These are phyloP conservation scores for Cadophora sp. DNA, from an alignment of 2,329 filamentous ascomycete genomes.

Conservation along the genomic window DNA sequence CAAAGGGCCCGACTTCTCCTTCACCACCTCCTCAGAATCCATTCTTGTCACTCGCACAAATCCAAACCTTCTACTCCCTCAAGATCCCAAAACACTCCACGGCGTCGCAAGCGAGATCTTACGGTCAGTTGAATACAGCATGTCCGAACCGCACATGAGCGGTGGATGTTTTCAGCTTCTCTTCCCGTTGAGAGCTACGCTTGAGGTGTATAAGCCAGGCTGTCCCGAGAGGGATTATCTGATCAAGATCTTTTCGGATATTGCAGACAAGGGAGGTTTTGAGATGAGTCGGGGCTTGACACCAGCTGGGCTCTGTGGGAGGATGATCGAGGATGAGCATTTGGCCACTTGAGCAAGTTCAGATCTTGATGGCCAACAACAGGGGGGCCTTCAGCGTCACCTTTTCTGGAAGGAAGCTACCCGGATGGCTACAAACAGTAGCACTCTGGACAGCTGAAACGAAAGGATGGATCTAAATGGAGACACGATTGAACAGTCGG, in stretches of 20 bases:
- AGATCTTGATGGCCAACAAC: too few species aligned
- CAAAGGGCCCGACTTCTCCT: slow-evolving; percentile 1
- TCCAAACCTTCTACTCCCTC: slow-evolving; percentile 26
- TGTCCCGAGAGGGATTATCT: slow-evolving; percentile 28
- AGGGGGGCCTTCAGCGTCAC: too few species aligned
- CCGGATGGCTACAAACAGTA: too few species aligned
- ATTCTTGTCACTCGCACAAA: slow-evolving; percentile 23
- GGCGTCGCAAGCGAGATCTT: slow-evolving; percentile 28
- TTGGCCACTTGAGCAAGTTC: background rate
- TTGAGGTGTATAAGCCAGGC: slow-evolving; percentile 28
- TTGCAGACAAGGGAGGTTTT: slow-evolving; percentile 31
- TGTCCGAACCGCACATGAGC: slow-evolving; percentile 23
- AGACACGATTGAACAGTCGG: too few species aligned
- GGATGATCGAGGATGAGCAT: slow-evolving; percentile 24
- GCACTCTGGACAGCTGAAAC: too few species aligned
- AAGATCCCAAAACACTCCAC: slow-evolving; percentile 29
- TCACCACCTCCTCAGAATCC: background rate
- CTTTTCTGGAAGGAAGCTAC: too few species aligned
- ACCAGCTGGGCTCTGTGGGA: slow-evolving; percentile 22
- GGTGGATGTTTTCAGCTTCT: slow-evolving; percentile 30
- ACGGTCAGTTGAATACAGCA: slow-evolving; percentile 19
- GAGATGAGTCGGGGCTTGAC: slow-evolving; percentile 27
- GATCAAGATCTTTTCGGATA: slow-evolving; percentile 20
- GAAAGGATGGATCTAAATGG: too few species aligned
- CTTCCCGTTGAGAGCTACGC: slow-evolving; percentile 25